These are phyloP conservation scores for Chaetomiaceae sp. DNA, from an alignment of 2,329 filamentous ascomycete genomes.

Conservation along the genomic window DNA sequence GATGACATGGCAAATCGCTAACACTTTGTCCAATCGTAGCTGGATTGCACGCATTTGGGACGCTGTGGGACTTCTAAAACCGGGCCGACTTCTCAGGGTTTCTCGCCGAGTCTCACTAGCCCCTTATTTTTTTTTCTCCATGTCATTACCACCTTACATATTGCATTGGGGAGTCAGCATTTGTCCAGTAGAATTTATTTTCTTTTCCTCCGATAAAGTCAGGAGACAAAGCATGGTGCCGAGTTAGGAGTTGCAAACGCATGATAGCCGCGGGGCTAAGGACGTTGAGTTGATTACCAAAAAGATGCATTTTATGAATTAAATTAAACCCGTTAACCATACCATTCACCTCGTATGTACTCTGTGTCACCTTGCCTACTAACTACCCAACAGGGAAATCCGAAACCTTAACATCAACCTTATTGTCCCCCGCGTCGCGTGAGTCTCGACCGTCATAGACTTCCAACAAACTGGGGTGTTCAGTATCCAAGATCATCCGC, in stretches of 20 bases:
- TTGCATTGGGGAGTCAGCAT: conserved; percentile 4
- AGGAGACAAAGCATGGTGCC: background rate
- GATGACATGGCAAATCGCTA: conserved; percentile 7
- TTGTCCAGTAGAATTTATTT: background rate
- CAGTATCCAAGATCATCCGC: no score
- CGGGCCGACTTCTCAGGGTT: background rate
- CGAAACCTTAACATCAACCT: no score
- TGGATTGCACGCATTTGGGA: conserved; percentile 37
- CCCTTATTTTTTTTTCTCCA: background rate
- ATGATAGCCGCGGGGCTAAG: background rate
- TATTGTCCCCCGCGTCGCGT: no score
- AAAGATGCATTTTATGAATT: background rate
- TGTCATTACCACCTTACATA: background rate
- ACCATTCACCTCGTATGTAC: background rate
- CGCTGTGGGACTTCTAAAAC: conserved; percentile 38
- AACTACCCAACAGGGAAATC: no score
- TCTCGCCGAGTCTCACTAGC: background rate
- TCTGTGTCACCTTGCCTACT: no score
- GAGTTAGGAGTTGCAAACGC: conserved; percentile 1
- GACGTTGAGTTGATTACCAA: background rate
- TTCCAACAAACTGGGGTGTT: no score
- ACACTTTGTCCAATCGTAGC: conserved; percentile 24
- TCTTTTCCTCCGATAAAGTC: background rate
- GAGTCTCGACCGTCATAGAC: no score
- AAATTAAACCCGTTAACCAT: background rate